Base-by-base conservation (phyloP, 1,284 basidiomycete species). In the Cryptococcus sp. region DNA sequence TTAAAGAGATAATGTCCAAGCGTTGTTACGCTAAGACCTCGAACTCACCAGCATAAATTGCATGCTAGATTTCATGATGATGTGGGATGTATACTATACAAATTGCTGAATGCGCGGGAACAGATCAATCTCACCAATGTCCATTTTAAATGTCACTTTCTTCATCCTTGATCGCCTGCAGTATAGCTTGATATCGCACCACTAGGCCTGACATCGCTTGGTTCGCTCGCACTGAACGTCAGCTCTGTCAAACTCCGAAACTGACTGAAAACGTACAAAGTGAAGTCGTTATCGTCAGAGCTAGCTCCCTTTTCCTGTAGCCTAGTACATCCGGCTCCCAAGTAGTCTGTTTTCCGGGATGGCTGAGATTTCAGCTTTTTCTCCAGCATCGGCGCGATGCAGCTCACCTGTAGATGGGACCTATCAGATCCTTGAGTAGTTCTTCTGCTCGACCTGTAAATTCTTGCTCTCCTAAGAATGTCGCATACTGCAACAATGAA, bases 391-490 rank as follows among this genome's bases (percentile, higher is more conserved):
- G 16, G 7, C 36, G 18, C 36, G 18, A 4, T 39, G 14, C 18
- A 39, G 18, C 36, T 39, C 14, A 39, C 36, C 18, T 4, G 36
- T 39, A 39, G 4, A 39, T 7, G 0, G 91, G 91, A 7, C 91
- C 92, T 63, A 88, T 85, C 36, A 96, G 77, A 56, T 93, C 91
- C 68, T 81, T 85, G 45, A 92, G 81, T 49, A 97, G 73, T 71
- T 94, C 92, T 69, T 92, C 90, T 9, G 85, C 91, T 66, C 91
- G 89, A 25, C 78, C 85, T 55, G 83, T 78, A 70, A 91, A 90
- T 0, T 86, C 88, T 69, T 92, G 89, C 60, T 93, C 87, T 32
- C 85, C 88, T 44, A 96, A 78, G 73, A 82, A 84, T 77, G 83
- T 86, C 45, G 88, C 85, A 72, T 93, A 94, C 60, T 83, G 64